phyloP scores from a whole-genome alignment of 2,329 filamentous ascomycete species.

The Sarocladium strictum region DNA sequence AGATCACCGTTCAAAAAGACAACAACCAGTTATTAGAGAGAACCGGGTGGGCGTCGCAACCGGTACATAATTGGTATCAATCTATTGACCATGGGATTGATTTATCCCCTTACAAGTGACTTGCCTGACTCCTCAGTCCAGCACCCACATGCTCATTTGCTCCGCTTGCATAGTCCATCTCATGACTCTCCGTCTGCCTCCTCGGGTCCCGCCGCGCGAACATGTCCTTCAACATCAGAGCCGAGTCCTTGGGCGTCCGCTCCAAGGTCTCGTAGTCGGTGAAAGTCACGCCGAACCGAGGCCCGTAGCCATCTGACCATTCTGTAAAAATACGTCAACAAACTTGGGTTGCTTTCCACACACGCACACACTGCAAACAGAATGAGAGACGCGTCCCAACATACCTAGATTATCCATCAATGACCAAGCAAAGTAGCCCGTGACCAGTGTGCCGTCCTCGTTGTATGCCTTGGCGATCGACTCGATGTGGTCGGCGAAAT shows the following conservation, averaged over 20 bases:
- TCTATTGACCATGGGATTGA: too few species aligned
- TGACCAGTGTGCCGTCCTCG: conserved; percentile 15
- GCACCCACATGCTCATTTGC: neutral
- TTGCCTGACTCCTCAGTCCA: too few species aligned
- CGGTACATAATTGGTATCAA: too few species aligned
- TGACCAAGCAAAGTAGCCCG: conserved; percentile 27
- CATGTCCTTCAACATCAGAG: conserved; percentile 21
- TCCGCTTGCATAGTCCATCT: neutral
- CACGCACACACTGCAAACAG: neutral
- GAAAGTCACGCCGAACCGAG: conserved; percentile 31
- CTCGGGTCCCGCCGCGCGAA: neutral
- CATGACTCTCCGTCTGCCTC: neutral
- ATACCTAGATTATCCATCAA: conserved; percentile 23
- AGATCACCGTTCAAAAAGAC: too few species aligned
- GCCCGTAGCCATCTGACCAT: conserved; percentile 32
- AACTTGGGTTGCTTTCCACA: too few species aligned
- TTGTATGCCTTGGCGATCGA: conserved; percentile 24
- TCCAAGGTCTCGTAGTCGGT: conserved; percentile 30
- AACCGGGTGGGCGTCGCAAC: too few species aligned
- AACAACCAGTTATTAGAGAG: too few species aligned
- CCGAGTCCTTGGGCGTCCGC: conserved; percentile 31
- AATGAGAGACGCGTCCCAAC: neutral
- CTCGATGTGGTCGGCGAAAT: conserved; percentile 32
- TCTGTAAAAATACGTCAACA: conserved; percentile 13
- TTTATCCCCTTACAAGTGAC: too few species aligned